A percentile compares a stretch with the other conserved stretches of the same genome.
Conservation (phyloP, 83 land plant genomes). For the Isoetes engelmannii region DNA sequence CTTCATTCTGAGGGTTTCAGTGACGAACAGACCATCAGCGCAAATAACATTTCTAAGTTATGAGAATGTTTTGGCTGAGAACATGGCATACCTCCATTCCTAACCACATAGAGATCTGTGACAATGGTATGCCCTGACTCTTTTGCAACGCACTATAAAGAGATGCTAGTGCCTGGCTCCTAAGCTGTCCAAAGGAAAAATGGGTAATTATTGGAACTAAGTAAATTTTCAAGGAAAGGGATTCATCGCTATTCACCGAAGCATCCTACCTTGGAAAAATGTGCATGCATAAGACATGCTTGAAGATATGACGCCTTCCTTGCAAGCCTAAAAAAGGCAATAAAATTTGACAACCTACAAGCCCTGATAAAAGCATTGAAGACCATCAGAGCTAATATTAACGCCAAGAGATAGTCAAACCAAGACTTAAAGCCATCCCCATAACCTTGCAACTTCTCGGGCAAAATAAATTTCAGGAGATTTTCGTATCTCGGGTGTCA, state of each 20-base stretch:
- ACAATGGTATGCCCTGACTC: constrained; percentile 82
- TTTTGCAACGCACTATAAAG: constrained; percentile 69
- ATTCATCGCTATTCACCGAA: not conserved
- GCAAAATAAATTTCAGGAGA: constrained; percentile 79
- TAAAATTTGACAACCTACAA: constrained; percentile 74
- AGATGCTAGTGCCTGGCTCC: constrained; percentile 87
- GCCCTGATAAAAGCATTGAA: constrained; percentile 46
- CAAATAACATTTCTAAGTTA: not conserved
- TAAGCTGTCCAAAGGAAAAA: constrained; percentile 36
- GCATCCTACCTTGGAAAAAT: constrained; percentile 75
- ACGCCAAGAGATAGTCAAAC: no score
- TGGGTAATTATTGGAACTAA: not conserved
- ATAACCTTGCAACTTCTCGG: constrained; percentile 88
- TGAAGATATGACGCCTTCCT: constrained; percentile 83
- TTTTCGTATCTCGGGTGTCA: constrained; percentile 77
- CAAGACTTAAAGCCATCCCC: not conserved
- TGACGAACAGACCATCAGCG: not conserved
- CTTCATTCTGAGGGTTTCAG: constrained; percentile 55
- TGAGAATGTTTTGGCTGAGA: not conserved
- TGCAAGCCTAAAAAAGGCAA: constrained; percentile 82
- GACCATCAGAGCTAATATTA: not conserved
- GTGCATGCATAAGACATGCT: constrained; percentile 99
- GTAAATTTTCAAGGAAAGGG: not conserved
- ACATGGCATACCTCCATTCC: constrained; percentile 72
- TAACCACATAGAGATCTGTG: constrained; percentile 65